Conservation (phyloP, 768 basidiomycete species). For the Pleurotus djamor region DNA sequence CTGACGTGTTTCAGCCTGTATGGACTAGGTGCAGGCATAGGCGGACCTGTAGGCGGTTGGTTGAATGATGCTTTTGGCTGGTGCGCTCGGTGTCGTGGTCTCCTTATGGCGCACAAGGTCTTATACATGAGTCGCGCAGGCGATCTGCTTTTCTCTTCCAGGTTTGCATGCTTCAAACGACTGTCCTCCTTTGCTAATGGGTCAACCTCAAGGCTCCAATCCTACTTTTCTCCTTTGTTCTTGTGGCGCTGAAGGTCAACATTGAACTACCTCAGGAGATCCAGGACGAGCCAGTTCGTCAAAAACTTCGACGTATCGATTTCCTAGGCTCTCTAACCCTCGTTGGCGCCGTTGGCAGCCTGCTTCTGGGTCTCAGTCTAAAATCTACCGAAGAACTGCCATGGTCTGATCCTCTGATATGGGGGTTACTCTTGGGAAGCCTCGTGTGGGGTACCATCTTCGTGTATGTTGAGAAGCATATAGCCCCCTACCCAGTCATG, state of each 20-base stretch:
- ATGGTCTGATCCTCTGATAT: slow-evolving; percentile 75
- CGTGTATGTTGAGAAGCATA: slow-evolving; percentile 74
- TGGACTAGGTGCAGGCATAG: slow-evolving; percentile 79
- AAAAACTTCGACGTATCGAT: slow-evolving; percentile 81
- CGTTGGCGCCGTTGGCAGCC: slow-evolving; percentile 63
- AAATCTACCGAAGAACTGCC: slow-evolving; percentile 77
- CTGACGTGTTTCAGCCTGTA: slow-evolving; percentile 52
- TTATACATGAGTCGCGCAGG: slow-evolving; percentile 40
- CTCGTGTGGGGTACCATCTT: slow-evolving; percentile 56
- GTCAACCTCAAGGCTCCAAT: slow-evolving; percentile 61
- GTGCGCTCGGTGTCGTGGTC: slow-evolving; percentile 36
- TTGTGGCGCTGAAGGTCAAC: slow-evolving; percentile 78
- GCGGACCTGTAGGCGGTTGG: slow-evolving; percentile 83
- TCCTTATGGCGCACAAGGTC: slow-evolving; percentile 1
- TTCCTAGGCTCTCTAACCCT: slow-evolving; percentile 82
- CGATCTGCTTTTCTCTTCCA: slow-evolving; percentile 84
- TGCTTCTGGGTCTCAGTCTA: slow-evolving; percentile 75
- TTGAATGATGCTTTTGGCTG: slow-evolving; percentile 85
- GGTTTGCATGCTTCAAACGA: slow-evolving; percentile 38
- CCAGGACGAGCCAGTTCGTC: slow-evolving; percentile 51
- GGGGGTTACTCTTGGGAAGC: slow-evolving; percentile 60
- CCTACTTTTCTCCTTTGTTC: slow-evolving; percentile 62
- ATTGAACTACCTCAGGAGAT: slow-evolving; percentile 71
- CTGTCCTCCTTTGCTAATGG: slow-evolving; percentile 11
- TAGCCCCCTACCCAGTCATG: slow-evolving; percentile 86